phyloP scores from a whole-genome alignment of 306 rosid genomes.

The Lagenaria siceraria region DNA sequence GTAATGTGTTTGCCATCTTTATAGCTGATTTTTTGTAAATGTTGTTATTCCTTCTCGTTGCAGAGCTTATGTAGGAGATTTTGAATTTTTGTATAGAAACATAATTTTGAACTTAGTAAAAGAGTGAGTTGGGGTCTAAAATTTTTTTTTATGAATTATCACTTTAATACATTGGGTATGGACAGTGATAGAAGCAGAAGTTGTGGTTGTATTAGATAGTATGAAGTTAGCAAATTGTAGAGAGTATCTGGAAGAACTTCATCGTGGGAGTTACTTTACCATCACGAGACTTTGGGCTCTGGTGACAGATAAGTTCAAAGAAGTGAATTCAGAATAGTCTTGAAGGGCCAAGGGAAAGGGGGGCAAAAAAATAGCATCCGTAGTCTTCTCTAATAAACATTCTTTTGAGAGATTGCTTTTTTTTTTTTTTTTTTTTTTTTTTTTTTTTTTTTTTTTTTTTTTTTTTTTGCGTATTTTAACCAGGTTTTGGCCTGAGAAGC shows the following conservation, averaged over 20 bases:
- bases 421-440: no score
- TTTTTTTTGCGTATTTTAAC: neutral
- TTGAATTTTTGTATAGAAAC: neutral
- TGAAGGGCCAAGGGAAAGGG: neutral
- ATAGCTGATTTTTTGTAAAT: neutral
- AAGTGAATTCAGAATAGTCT: neutral
- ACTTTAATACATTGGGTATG: neutral
- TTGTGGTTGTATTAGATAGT: neutral
- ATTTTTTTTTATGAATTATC: neutral
- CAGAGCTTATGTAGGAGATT: neutral
- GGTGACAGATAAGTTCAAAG: neutral
- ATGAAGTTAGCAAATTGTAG: neutral
- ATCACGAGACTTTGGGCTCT: neutral
- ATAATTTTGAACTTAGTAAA: neutral
- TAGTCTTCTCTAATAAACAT: neutral
- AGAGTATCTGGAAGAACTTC: neutral
- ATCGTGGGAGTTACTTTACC: neutral
- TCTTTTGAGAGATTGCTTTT: neutral
- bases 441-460: no score
- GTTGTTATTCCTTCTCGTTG: neutral
- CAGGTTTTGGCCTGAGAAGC: constrained; percentile 84
- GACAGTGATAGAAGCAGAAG: neutral
- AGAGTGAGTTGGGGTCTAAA: neutral
- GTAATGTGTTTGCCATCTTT: neutral
- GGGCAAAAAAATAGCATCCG: neutral